These are phyloP conservation scores for Beta vulgaris DNA, from an alignment of 148 eudicot genomes.

Conservation along the genomic window DNA sequence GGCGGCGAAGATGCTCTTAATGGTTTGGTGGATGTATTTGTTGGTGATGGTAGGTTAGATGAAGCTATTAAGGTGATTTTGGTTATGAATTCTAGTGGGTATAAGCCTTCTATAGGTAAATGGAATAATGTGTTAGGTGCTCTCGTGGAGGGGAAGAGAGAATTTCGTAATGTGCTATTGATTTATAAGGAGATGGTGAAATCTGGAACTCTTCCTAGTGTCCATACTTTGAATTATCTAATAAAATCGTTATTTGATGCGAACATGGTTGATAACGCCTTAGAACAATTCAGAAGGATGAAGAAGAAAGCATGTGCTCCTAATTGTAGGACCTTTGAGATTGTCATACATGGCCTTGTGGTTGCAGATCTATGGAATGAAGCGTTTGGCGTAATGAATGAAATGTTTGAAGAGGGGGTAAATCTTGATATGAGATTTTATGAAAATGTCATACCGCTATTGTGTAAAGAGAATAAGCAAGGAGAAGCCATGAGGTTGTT, in stretches of 20 bases:
- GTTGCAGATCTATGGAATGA: conserved; percentile 37
- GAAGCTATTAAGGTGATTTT: conserved; percentile 52
- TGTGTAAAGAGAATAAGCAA: conserved; percentile 36
- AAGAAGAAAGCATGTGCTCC: conserved; percentile 58
- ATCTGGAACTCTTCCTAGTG: conserved; percentile 43
- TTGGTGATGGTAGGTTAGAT: conserved; percentile 41
- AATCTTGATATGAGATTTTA: conserved; percentile 49
- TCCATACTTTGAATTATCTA: conserved; percentile 57
- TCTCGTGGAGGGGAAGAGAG: conserved; percentile 46
- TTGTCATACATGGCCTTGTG: conserved; percentile 48
- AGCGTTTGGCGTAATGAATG: conserved; percentile 42
- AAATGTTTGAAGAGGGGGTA: conserved; percentile 43
- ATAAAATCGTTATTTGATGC: conserved; percentile 56
- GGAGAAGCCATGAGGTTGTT: conserved; percentile 44
- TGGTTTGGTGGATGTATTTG: conserved; percentile 48
- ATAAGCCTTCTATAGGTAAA: conserved; percentile 33
- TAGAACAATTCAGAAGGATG: conserved; percentile 65
- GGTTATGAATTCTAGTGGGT: conserved; percentile 39
- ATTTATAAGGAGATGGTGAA: conserved; percentile 80
- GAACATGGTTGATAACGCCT: conserved; percentile 42
- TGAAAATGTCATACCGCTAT: conserved; percentile 38
- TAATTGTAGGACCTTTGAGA: conserved; percentile 62
- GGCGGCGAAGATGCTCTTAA: conserved; percentile 39
- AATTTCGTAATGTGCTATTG: conserved; percentile 48
- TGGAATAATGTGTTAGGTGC: conserved; percentile 53